phyloP scores from a whole-genome alignment of 129 eudicot species.

The Flaveria sonorensis region DNA sequence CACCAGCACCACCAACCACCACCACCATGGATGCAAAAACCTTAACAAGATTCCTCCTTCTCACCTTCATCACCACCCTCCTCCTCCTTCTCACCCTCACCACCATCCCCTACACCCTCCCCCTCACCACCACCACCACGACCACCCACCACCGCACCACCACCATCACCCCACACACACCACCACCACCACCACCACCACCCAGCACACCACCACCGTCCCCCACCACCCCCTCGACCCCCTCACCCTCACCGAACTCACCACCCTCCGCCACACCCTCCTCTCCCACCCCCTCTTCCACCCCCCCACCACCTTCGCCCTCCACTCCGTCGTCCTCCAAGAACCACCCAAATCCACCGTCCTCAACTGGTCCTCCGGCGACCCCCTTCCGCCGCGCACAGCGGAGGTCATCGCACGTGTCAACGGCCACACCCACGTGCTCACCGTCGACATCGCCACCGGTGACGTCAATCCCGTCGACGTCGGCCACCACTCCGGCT shows the following conservation, averaged over 20 bases:
- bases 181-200: slow-evolving; percentile 34
- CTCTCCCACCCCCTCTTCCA: slow-evolving; percentile 49
- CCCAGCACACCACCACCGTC: slow-evolving; percentile 55
- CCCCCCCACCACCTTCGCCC: slow-evolving; percentile 42
- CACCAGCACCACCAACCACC: too few relatives aligned
- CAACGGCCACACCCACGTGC: slow-evolving; percentile 46
- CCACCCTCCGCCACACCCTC: slow-evolving; percentile 45
- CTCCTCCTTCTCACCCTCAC: slow-evolving; percentile 53
- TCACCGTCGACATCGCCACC: slow-evolving; percentile 58
- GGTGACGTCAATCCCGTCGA: slow-evolving; percentile 42
- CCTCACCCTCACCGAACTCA: slow-evolving; percentile 68
- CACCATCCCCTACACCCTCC: slow-evolving; percentile 40
- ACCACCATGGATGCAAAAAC: slow-evolving; percentile 57
- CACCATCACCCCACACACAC: slow-evolving; percentile 28
- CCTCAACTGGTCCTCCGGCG: slow-evolving; percentile 55
- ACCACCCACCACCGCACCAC: slow-evolving; percentile 42
- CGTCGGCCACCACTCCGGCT: slow-evolving; percentile 56
- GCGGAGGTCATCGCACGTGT: slow-evolving; percentile 76
- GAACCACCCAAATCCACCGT: too few relatives aligned
- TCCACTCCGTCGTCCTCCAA: slow-evolving; percentile 56
- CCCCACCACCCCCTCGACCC: slow-evolving; percentile 98
- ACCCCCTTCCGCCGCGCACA: slow-evolving; percentile 54
- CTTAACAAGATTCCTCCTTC: slow-evolving; percentile 46
- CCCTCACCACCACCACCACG: slow-evolving; percentile 34
- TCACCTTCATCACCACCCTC: slow-evolving; percentile 43